Evolutionary conservation across 768 basidiomycete genomes (phyloP).

Genomic region (Amanita molliuscula): DNA sequence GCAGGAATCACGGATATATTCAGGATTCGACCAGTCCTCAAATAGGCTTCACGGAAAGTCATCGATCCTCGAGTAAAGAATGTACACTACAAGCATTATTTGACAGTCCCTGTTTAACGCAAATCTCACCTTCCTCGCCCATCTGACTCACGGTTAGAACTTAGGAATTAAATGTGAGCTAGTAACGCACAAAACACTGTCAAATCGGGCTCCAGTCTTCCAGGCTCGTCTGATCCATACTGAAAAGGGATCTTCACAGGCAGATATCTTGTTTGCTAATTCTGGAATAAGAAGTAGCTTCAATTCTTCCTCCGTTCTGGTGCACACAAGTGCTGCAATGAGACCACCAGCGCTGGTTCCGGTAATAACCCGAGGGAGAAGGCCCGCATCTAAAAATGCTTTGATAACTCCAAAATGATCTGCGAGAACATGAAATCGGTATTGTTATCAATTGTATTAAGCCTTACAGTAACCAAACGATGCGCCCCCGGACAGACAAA

Average conservation of each 20-base stretch:
- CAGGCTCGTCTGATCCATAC: constrained; percentile 67
- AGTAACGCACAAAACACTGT: constrained; percentile 41
- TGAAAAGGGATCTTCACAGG: constrained; percentile 66
- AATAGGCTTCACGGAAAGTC: constrained; percentile 93
- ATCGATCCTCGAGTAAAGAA: constrained; percentile 91
- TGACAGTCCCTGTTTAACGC: neutral
- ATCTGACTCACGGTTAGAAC: constrained; percentile 25
- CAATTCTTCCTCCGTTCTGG: constrained; percentile 82
- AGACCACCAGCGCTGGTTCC: constrained; percentile 93
- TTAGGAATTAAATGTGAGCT: constrained; percentile 7
- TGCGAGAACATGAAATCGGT: constrained; percentile 16
- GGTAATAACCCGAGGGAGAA: constrained; percentile 87
- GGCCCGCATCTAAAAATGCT: constrained; percentile 78
- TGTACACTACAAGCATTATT: constrained; percentile 37
- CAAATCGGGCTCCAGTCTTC: constrained; percentile 92
- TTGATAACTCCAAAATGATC: constrained; percentile 88
- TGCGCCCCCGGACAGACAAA: constrained; percentile 95
- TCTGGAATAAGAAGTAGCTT: constrained; percentile 67
- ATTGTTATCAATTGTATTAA: neutral
- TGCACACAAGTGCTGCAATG: constrained; percentile 67
- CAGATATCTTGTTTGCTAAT: constrained; percentile 74
- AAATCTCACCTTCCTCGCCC: constrained; percentile 75
- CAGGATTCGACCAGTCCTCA: constrained; percentile 84
- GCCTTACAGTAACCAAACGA: constrained; percentile 87
- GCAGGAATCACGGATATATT: constrained; percentile 92